Percentiles rank a stretch among this genome's conserved stretches.
Evolutionary conservation across 176 grass and related monocot genomes (phyloP).

Genomic region (Saccharum spontaneum): DNA sequence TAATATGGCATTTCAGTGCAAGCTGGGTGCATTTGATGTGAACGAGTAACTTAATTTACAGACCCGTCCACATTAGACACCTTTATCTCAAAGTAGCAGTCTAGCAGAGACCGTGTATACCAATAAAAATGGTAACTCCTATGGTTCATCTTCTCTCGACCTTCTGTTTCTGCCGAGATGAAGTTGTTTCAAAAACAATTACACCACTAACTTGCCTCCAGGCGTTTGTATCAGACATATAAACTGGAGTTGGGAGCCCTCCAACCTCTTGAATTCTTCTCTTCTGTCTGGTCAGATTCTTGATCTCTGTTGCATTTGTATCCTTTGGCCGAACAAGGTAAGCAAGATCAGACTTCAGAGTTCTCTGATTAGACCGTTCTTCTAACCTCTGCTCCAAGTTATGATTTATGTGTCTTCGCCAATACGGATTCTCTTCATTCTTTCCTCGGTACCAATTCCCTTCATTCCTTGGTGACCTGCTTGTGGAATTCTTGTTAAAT

Average conservation of each 20-base stretch:
- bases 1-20: neutral
- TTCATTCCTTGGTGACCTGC: constrained; percentile 11
- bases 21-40: constrained; percentile 6
- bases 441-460: neutral
- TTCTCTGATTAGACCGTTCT: constrained; percentile 6
- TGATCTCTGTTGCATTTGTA: constrained; percentile 19
- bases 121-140: constrained; percentile 5
- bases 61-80: constrained; percentile 1
- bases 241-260: neutral
- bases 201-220: constrained; percentile 32
- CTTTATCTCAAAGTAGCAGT: constrained; percentile 7
- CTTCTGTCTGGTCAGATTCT: constrained; percentile 44
- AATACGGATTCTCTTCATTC: neutral
- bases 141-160: constrained; percentile 14
- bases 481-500: neutral
- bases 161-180: constrained; percentile 44
- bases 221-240: constrained; percentile 18
- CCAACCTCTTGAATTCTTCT: constrained; percentile 46
- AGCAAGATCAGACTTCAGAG: constrained; percentile 11
- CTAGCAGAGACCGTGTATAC: constrained; percentile 3
- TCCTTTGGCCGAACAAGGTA: constrained; percentile 18
- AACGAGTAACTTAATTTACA: constrained; percentile 28
- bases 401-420: constrained; percentile 2
- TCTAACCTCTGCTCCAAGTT: constrained; percentile 17
- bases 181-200: constrained; percentile 20